Evolutionary conservation across 371 early-diverging fungal species (phyloP).

Genomic region (Mucor circinelloides): DNA sequence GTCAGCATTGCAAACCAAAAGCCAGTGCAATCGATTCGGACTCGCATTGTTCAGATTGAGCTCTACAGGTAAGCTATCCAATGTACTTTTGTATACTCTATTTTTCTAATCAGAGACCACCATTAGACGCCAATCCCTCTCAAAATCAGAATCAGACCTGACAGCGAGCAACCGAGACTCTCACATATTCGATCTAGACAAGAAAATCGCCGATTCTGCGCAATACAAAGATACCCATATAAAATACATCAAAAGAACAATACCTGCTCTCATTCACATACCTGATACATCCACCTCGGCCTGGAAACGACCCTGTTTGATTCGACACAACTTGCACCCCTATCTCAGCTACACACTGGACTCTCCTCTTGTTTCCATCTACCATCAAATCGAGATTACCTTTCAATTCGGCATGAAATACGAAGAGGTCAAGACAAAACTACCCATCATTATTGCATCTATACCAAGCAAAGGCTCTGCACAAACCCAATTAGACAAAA

Average conservation of each 20-base stretch:
- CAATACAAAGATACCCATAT: slow-evolving; percentile 25
- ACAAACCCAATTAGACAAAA: neutral
- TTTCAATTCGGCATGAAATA: slow-evolving; percentile 43
- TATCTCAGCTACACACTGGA: slow-evolving; percentile 32
- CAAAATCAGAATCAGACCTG: slow-evolving; percentile 39
- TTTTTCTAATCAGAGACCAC: neutral
- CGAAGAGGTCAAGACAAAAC: slow-evolving; percentile 37
- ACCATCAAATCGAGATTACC: slow-evolving; percentile 42
- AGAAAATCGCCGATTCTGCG: slow-evolving; percentile 14
- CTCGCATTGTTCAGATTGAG: slow-evolving; percentile 42
- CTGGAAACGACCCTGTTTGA: slow-evolving; percentile 37
- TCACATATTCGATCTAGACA: slow-evolving; percentile 17
- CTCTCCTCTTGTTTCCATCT: slow-evolving; percentile 41
- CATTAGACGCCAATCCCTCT: slow-evolving; percentile 33
- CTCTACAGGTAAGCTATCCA: slow-evolving; percentile 31
- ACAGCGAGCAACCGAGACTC: slow-evolving; percentile 15
- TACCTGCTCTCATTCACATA: slow-evolving; percentile 34
- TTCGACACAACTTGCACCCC: slow-evolving; percentile 36
- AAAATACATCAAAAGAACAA: slow-evolving; percentile 31
- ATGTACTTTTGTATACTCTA: neutral
- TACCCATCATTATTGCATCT: slow-evolving; percentile 42
- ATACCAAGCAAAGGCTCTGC: slow-evolving; percentile 13
- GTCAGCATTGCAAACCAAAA: slow-evolving; percentile 39
- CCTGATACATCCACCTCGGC: slow-evolving; percentile 24
- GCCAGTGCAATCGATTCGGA: slow-evolving; percentile 31